Evolutionary conservation across 768 basidiomycete species (phyloP), one percentile per base, ranked within the genome.

Genomic region (Suillus subalutaceus): DNA sequence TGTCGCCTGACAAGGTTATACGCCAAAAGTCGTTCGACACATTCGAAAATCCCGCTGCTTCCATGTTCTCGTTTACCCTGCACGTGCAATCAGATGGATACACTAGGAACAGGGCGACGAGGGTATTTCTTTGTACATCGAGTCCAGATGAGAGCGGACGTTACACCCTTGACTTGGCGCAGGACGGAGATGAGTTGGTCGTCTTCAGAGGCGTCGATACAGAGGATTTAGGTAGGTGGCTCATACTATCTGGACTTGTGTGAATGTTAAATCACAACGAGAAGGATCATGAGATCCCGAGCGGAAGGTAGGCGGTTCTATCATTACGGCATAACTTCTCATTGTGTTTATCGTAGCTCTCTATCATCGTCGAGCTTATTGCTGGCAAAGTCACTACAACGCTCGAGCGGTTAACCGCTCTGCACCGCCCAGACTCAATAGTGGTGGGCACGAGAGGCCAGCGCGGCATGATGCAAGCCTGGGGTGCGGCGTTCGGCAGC

Each of bases 151-250:
- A 97, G 79, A 93, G 91, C 66, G 96, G 96, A 0, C 79, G 83
- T 7, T 88, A 95, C 71, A 96, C 97, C 0, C 80, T 99, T 9
- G 94, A 97, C 65, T 83, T 99, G 13, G 88, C 90, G 9, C 90
- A 93, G 76, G 91, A 93, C 64, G 93, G 93, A 1, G 97, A 99
- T 74, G 97, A 99, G 78, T 80, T 99, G 26, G 89, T 99, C 65
- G 91, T 98, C 10, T 92, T 93, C 65, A 82, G 97, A 44, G 97
- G 97, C 1, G 86, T 97, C 16, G 95, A 97, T 68, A 86, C 92
- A 67, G 96, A 95, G 43, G 92, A 90, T 41, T 79, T 94, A 37
- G 90, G 93, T 94, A 30, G 7, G 52, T 52, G 52, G 52, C 52
- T 52, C 3, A 8, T 16, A 30, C 26, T 52, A 52, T 15, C 7